Evolutionary conservation across 108 stramenopile species (phyloP).

Genomic region (Nannochloropsis salina): DNA sequence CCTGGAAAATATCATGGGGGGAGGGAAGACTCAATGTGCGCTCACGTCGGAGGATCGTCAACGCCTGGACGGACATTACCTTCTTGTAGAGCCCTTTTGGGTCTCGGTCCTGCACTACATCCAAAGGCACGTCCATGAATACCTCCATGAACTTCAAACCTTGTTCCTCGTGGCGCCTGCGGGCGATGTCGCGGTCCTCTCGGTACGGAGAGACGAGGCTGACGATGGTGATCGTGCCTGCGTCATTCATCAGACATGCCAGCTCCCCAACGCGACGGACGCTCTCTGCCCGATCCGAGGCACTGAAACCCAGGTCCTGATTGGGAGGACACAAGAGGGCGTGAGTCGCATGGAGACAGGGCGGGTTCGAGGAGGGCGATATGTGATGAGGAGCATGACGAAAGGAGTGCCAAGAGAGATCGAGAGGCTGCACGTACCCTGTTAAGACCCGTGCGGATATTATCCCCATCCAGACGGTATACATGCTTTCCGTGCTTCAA

Average conservation of each 20-base stretch:
- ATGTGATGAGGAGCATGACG: not conserved
- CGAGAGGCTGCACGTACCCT: constrained; percentile 58
- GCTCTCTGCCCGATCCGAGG: constrained; percentile 85
- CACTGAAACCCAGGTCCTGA: constrained; percentile 71
- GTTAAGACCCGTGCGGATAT: constrained; percentile 67
- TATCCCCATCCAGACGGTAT: constrained; percentile 93
- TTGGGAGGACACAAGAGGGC: not conserved
- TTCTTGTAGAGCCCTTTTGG: constrained; percentile 65
- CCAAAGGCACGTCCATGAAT: constrained; percentile 92
- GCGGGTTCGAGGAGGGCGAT: not conserved
- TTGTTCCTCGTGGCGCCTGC: constrained; percentile 90
- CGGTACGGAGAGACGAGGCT: constrained; percentile 90
- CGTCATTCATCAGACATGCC: constrained; percentile 86
- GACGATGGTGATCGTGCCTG: constrained; percentile 91
- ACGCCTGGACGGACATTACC: not conserved
- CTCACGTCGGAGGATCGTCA: too few relatives aligned
- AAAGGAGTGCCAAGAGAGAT: not conserved
- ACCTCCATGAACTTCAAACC: constrained; percentile 96
- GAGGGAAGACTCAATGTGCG: too few relatives aligned
- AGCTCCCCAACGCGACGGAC: constrained; percentile 93
- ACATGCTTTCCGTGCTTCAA: constrained; percentile 89
- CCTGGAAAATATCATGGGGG: constrained; percentile 50
- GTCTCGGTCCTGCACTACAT: constrained; percentile 74
- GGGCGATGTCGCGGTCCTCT: constrained; percentile 77
- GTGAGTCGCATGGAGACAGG: not conserved